These are phyloP conservation scores for Euphorbia celastroides DNA, from an alignment of 441 rosid species.

Conservation along the genomic window DNA sequence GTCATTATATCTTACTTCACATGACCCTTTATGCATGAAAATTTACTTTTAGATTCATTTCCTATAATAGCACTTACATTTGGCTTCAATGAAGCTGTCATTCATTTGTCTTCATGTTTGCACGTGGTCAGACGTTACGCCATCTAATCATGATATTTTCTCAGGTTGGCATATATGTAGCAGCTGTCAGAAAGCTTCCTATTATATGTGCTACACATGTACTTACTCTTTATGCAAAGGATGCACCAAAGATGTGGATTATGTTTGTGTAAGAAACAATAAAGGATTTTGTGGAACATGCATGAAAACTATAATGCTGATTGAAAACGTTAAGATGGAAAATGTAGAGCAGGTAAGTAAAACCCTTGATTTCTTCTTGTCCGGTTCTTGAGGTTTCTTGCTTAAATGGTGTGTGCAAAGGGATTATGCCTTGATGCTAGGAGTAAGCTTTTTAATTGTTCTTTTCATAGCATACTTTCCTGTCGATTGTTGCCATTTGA, in stretches of 20 bases:
- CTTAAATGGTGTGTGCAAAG: slow-evolving; percentile 13
- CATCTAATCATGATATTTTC: slow-evolving; percentile 17
- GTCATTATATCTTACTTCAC: neutral
- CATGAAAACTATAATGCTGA: slow-evolving; percentile 84
- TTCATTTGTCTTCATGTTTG: neutral
- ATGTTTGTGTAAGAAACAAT: slow-evolving; percentile 61
- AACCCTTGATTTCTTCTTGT: slow-evolving; percentile 9
- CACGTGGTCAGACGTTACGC: neutral
- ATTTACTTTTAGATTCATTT: neutral
- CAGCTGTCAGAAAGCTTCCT: slow-evolving; percentile 76
- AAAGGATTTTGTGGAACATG: slow-evolving; percentile 93
- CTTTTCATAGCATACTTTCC: slow-evolving; percentile 16
- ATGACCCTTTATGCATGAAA: neutral
- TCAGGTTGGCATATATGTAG: slow-evolving; percentile 99
- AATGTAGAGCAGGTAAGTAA: slow-evolving; percentile 57
- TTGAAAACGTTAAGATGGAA: slow-evolving; percentile 54
- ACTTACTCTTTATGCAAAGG: slow-evolving; percentile 93
- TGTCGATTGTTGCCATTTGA: slow-evolving; percentile 8
- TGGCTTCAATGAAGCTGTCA: neutral
- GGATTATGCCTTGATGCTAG: slow-evolving; percentile 15
- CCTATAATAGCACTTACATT: neutral
- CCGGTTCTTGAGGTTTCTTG: slow-evolving; percentile 9
- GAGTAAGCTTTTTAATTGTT: slow-evolving; percentile 10
- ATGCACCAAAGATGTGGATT: slow-evolving; percentile 88
- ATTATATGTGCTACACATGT: slow-evolving; percentile 97